Evolutionary conservation across 768 basidiomycete species (phyloP), one percentile per base, ranked within the genome.

Genomic region (Trametes cingulata): DNA sequence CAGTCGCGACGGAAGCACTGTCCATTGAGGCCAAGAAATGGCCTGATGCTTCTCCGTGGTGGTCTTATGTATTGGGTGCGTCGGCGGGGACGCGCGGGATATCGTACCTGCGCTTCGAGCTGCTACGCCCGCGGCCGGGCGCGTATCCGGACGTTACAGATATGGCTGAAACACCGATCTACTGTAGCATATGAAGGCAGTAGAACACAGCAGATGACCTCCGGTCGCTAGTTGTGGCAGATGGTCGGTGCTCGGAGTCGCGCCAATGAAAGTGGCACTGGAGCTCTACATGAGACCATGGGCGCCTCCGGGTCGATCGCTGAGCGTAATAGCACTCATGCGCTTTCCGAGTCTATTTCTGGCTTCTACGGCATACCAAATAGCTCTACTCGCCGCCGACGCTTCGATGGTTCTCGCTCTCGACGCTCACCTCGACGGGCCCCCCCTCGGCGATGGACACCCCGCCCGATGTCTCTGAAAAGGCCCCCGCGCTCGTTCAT

Each of bases 361-460:
- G 27, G 42, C n/a, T 14, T 27, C 25, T 14, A 19, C 27, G 12
- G 4, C 9, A 19, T 27, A 29, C 13, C 22, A 54, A 25, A 39
- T 12, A 43, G 22, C 58, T 24, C 40, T 45, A 33, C n/a, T n/a
- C n/a, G n/a, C 24, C 37, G 12, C 48, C 5, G 15, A 24, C 9
- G 29, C 33, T 15, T 29, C 13, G 24, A 20, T 46, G 52, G 20
- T 37, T 52, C 39, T 42, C 48, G 43, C 52, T 33, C 52, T 27
- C 45, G 25, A 52, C 42, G 39, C 37, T 42, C 51, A 49, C 51
- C 56, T 29, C 47, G 47, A 41, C 56, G 42, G 45, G 36, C 43
- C 37, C 40, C 20, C 39, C 37, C 7, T 9, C 56, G 51, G 27
- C 56, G 22, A 62, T 62, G 61, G 52, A 39, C 24, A 48, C 52